Percentiles rank a stretch among this genome's conserved stretches.
phyloP scores from a whole-genome alignment of 495 filamentous ascomycete species.

The Penicillium nucicola region DNA sequence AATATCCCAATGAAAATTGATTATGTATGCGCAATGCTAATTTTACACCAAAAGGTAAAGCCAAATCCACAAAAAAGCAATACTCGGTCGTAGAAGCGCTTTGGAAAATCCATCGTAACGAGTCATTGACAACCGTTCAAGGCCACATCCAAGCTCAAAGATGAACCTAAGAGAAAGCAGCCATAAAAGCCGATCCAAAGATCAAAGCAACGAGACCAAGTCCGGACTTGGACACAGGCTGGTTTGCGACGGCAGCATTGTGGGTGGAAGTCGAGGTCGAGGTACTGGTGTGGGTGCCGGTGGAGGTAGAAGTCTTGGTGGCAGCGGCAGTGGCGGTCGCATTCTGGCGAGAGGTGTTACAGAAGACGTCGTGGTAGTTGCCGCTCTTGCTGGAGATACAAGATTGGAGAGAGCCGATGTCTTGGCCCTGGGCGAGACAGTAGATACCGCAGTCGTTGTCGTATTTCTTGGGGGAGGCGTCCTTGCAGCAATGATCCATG shows the following conservation, averaged over 20 bases:
- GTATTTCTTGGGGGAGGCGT: conserved; percentile 39
- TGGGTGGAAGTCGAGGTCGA: conserved; percentile 14
- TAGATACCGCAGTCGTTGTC: conserved; percentile 47
- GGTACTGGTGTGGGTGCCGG: conserved; percentile 20
- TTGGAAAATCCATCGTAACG: neutral
- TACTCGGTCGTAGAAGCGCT: too few species aligned
- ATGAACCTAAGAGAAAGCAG: conserved; percentile 19
- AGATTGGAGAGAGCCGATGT: conserved; percentile 25
- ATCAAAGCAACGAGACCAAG: conserved; percentile 37
- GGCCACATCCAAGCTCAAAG: too few species aligned
- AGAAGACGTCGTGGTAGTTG: conserved; percentile 34
- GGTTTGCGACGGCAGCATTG: conserved; percentile 14
- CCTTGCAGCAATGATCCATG: conserved; percentile 44
- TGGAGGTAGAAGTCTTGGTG: conserved; percentile 8
- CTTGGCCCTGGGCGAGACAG: conserved; percentile 48
- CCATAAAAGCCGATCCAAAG: conserved; percentile 32
- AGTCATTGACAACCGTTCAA: neutral
- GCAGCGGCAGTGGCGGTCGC: conserved; percentile 41
- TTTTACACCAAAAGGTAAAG: too few species aligned
- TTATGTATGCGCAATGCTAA: too few species aligned
- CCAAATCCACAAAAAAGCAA: too few species aligned
- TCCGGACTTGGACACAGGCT: conserved; percentile 31
- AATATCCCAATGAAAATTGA: too few species aligned
- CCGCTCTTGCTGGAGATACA: conserved; percentile 37
- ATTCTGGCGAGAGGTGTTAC: conserved; percentile 25